These are phyloP conservation scores for Singerocomus inundabilis DNA, from an alignment of 1,284 basidiomycete genomes.

Conservation along the genomic window DNA sequence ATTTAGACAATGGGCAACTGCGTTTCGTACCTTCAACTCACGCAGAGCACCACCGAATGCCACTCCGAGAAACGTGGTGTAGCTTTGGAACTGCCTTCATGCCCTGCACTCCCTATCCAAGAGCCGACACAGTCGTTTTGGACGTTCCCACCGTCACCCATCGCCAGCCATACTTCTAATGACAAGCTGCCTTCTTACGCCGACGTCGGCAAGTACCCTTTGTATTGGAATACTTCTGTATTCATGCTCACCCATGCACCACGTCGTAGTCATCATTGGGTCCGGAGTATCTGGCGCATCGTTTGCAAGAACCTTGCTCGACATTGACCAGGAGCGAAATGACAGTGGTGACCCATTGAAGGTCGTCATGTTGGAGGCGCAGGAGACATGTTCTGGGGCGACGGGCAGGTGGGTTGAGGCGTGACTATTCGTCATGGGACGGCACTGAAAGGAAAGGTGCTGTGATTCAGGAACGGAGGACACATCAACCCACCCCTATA, in stretches of 20 bases:
- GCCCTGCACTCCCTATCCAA: constrained; percentile 38
- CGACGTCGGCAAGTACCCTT: constrained; percentile 36
- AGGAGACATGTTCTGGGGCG: constrained; percentile 50
- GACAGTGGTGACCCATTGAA: constrained; percentile 23
- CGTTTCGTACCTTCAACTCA: constrained; percentile 12
- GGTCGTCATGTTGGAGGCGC: constrained; percentile 49
- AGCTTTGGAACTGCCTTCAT: not conserved
- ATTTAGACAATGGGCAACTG: constrained; percentile 27
- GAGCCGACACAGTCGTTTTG: constrained; percentile 46
- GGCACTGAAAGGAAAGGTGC: not conserved
- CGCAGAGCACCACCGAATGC: not conserved
- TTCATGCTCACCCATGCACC: not conserved
- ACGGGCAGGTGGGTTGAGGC: constrained; percentile 43
- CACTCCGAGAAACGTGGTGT: constrained; percentile 2
- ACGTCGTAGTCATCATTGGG: constrained; percentile 42
- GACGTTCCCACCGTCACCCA: constrained; percentile 41
- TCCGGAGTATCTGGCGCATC: constrained; percentile 51
- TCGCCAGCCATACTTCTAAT: constrained; percentile 31
- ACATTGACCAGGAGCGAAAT: constrained; percentile 21
- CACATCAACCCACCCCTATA: constrained; percentile 65
- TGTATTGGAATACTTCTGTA: not conserved
- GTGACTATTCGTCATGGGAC: not conserved
- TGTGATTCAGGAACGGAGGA: constrained; percentile 57
- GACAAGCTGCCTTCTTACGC: constrained; percentile 37
- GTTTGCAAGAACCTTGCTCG: constrained; percentile 42